phyloP scores from a whole-genome alignment of 2,329 filamentous ascomycete genomes.

The Cladosporium sphaerospermum region DNA sequence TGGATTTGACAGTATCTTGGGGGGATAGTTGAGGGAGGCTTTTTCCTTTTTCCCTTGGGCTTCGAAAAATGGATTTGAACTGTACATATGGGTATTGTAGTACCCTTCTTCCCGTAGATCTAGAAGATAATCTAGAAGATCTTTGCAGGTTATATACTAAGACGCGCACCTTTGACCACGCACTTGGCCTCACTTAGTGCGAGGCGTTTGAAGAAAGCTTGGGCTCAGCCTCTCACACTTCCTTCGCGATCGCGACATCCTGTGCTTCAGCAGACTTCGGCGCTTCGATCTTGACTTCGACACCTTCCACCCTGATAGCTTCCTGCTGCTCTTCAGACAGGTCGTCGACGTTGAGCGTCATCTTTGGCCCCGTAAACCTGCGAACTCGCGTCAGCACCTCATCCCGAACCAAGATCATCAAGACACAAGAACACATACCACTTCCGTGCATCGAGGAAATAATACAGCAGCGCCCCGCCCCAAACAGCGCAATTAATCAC shows the following conservation, averaged over 20 bases:
- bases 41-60: neutral
- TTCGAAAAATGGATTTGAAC: neutral
- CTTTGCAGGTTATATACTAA: no score
- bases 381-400: neutral
- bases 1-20: neutral
- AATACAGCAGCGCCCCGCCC: conserved; percentile 52
- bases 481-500: conserved; percentile 56
- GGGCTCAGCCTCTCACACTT: no score
- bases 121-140: no score
- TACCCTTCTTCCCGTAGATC: no score
- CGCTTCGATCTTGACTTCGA: conserved; percentile 13
- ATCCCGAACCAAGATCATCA: neutral
- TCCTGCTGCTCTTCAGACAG: conserved; percentile 23
- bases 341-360: conserved; percentile 41
- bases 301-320: conserved; percentile 21
- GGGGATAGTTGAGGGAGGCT: neutral
- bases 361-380: conserved; percentile 52
- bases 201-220: no score
- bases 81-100: no score
- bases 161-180: no score
- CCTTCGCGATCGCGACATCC: neutral
- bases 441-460: conserved; percentile 51
- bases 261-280: neutral
- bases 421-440: conserved; percentile 30
- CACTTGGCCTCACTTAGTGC: no score